Evolutionary conservation across 805 yeast genomes (phyloP).

Genomic region (Phaffomyces antillensis): DNA sequence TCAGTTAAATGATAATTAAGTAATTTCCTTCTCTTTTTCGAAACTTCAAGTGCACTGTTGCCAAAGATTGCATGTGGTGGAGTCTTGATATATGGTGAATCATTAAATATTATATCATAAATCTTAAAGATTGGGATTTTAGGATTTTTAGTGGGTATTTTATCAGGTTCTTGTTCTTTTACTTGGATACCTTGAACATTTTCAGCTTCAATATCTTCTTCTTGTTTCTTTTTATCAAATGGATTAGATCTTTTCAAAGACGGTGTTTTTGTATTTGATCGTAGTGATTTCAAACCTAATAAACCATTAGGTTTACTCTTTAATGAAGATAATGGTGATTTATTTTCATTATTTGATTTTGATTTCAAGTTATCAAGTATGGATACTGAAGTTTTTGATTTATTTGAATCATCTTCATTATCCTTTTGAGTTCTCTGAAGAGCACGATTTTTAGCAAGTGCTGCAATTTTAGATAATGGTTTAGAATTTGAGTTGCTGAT

Average conservation of each 20-base stretch:
- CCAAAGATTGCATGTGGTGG: not conserved
- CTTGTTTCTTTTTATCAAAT: constrained; percentile 1
- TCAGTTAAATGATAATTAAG: constrained; percentile 23
- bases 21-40: constrained; percentile 14
- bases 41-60: not conserved
- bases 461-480: constrained; percentile 17
- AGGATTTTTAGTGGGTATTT: not conserved
- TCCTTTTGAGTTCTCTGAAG: constrained; percentile 5
- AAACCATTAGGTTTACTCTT: not conserved
- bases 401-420: not conserved
- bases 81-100: constrained; percentile 6
- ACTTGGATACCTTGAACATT: too few relatives aligned
- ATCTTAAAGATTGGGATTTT: constrained; percentile 1
- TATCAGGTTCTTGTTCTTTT: not conserved
- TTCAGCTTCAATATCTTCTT: not conserved
- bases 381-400: constrained; percentile 11
- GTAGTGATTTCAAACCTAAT: not conserved
- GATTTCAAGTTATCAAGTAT: constrained; percentile 17
- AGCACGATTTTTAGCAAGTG: constrained; percentile 20
- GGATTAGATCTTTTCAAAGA: constrained; percentile 4
- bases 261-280: not conserved
- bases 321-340: not conserved
- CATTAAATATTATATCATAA: constrained; percentile 2
- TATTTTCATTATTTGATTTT: not conserved
- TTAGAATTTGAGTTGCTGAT: constrained; percentile 4